phyloP scores from a whole-genome alignment of 306 rosid species.

The Quercus gilva region DNA sequence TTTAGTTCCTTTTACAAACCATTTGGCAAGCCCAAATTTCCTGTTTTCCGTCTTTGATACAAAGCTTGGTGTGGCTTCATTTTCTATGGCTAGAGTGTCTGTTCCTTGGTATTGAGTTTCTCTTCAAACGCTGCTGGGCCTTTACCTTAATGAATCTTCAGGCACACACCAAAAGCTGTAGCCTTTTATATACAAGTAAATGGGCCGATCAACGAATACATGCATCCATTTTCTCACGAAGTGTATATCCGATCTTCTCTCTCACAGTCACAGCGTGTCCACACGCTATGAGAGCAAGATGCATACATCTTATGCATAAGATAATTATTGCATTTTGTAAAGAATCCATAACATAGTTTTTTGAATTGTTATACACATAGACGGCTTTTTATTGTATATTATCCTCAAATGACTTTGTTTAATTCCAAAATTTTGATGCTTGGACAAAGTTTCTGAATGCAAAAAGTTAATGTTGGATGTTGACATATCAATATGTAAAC shows the following conservation, averaged over 20 bases:
- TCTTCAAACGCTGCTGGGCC: neutral
- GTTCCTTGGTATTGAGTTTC: neutral
- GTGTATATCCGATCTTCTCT: too few species aligned
- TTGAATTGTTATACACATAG: too few species aligned
- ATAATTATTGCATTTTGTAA: too few species aligned
- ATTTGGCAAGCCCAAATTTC: neutral
- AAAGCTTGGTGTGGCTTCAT: conserved; percentile 26
- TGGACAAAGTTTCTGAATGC: neutral
- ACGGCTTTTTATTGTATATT: neutral
- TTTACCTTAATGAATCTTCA: neutral
- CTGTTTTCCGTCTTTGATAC: conserved; percentile 6
- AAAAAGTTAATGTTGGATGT: neutral
- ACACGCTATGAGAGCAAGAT: too few species aligned
- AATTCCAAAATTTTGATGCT: neutral
- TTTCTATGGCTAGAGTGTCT: neutral
- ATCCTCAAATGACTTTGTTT: neutral
- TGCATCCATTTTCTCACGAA: too few species aligned
- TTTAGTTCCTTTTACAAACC: conserved; percentile 18
- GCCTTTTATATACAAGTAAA: neutral
- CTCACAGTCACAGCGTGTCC: too few species aligned
- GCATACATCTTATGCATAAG: too few species aligned
- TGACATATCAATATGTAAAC: neutral
- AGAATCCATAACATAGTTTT: too few species aligned
- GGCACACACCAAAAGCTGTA: neutral
- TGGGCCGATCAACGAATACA: too few species aligned